A percentile compares a stretch with the other conserved stretches of the same genome.
phyloP scores from a whole-genome alignment of 2,329 filamentous ascomycete genomes.

The Aureobasidium mangrovei region DNA sequence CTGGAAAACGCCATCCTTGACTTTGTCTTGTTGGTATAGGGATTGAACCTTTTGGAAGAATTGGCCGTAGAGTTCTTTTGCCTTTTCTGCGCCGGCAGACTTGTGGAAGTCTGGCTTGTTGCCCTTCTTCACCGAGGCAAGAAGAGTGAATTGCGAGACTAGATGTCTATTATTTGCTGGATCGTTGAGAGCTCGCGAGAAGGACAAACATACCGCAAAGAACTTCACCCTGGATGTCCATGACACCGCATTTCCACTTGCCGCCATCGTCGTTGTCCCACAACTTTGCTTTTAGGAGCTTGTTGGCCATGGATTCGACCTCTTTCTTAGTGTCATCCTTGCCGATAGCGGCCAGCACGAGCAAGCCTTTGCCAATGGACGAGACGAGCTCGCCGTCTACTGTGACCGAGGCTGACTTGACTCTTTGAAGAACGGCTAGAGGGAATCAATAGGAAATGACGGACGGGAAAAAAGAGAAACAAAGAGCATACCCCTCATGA shows the following conservation, averaged over 20 bases:
- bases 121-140: conserved; percentile 90
- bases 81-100: conserved; percentile 68
- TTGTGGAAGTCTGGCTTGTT: conserved; percentile 93
- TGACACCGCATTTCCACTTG: conserved; percentile 86
- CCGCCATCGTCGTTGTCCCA: conserved; percentile 76
- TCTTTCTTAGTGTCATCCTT: conserved; percentile 87
- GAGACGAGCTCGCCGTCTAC: conserved; percentile 87
- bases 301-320: conserved; percentile 70
- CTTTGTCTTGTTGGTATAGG: conserved; percentile 61
- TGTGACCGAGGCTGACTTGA: conserved; percentile 89
- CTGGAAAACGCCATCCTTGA: conserved; percentile 94
- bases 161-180: conserved; percentile 9
- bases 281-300: conserved; percentile 80
- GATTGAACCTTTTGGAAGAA: conserved; percentile 71
- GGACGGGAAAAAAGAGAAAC: background rate
- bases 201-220: conserved; percentile 66
- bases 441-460: conserved; percentile 19
- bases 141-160: conserved; percentile 96
- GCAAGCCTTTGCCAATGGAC: conserved; percentile 77
- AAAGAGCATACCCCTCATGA: conserved; percentile 34
- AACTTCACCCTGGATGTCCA: conserved; percentile 82
- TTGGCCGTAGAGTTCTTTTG: conserved; percentile 70
- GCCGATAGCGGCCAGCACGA: conserved; percentile 86
- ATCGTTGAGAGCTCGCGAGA: background rate
- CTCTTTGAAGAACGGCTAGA: conserved; percentile 81